phyloP scores from a whole-genome alignment of 768 basidiomycete species.

The Chalciporus pseudorubinellus region DNA sequence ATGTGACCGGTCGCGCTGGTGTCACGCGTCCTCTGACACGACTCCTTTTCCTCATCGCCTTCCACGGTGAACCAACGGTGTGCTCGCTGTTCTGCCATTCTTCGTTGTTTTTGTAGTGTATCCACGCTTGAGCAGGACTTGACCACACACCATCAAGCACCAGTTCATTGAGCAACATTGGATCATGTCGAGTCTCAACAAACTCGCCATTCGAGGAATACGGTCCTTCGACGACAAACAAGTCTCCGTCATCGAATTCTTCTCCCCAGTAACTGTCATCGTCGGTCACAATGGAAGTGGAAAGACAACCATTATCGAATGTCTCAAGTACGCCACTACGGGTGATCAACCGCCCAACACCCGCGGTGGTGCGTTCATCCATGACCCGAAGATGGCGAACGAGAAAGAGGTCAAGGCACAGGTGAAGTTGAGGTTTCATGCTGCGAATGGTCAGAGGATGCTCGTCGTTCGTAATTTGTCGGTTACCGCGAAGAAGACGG shows the following conservation, averaged over 20 bases:
- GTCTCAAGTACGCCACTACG: slow-evolving; percentile 97
- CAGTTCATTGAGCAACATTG: not conserved
- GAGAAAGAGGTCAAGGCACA: slow-evolving; percentile 99
- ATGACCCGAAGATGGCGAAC: slow-evolving; percentile 99
- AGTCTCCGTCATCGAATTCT: slow-evolving; percentile 93
- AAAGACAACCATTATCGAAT: slow-evolving; percentile 99
- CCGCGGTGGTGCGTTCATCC: slow-evolving; percentile 96
- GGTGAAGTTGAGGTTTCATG: slow-evolving; percentile 90
- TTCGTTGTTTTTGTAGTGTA: not conserved
- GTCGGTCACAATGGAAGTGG: slow-evolving; percentile 98
- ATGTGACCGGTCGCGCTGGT: not conserved
- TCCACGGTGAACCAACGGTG: not conserved
- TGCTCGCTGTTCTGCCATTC: not conserved
- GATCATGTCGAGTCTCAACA: slow-evolving; percentile 79
- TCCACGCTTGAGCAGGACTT: not conserved
- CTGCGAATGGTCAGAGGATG: slow-evolving; percentile 89
- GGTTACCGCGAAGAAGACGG: slow-evolving; percentile 91
- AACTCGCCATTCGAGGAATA: slow-evolving; percentile 91
- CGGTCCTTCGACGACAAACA: slow-evolving; percentile 97
- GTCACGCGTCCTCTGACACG: not conserved
- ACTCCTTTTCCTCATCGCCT: not conserved
- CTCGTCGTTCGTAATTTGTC: slow-evolving; percentile 86
- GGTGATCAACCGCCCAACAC: slow-evolving; percentile 98
- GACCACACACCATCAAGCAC: not conserved
- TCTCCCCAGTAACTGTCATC: slow-evolving; percentile 95